These are phyloP conservation scores for Emericellopsis atlantica DNA, from an alignment of 2,329 filamentous ascomycete genomes.

Conservation along the genomic window DNA sequence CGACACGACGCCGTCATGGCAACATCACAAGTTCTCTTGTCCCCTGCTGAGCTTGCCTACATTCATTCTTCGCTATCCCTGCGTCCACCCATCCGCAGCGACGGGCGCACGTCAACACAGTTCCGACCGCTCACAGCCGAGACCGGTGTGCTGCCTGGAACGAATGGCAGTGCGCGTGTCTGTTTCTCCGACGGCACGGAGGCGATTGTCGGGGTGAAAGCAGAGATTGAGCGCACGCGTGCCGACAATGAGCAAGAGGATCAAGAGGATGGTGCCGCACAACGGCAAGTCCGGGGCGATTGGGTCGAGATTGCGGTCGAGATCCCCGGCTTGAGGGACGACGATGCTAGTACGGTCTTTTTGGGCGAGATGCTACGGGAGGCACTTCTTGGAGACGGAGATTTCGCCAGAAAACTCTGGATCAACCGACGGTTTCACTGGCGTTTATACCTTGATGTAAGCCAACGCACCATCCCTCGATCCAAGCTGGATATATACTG, in stretches of 20 bases:
- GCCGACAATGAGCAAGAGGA: constrained; percentile 18
- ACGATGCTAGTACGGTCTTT: constrained; percentile 82
- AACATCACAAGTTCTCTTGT: constrained; percentile 64
- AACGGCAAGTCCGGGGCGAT: constrained; percentile 32
- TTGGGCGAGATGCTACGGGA: constrained; percentile 80
- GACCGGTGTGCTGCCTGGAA: constrained; percentile 74
- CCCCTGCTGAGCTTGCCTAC: constrained; percentile 92
- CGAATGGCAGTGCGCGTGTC: constrained; percentile 86
- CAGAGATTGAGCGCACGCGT: constrained; percentile 71
- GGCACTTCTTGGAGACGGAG: constrained; percentile 63
- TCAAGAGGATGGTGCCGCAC: constrained; percentile 24
- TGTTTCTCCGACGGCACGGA: constrained; percentile 94
- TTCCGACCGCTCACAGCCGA: constrained; percentile 88
- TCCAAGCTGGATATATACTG: background rate
- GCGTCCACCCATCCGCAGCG: constrained; percentile 74
- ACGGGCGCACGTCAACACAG: constrained; percentile 69
- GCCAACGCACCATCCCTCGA: constrained; percentile 21
- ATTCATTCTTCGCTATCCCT: constrained; percentile 78
- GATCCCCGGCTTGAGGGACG: constrained; percentile 81
- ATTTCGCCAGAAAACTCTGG: constrained; percentile 58
- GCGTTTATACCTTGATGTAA: constrained; percentile 88
- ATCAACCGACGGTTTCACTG: constrained; percentile 93
- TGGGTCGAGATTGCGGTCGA: constrained; percentile 91
- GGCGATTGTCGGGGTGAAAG: constrained; percentile 90
- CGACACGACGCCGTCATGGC: constrained; percentile 39